Evolutionary conservation across 1,139 yeast genomes (phyloP).

Genomic region (Saccharomyces hybrid): DNA sequence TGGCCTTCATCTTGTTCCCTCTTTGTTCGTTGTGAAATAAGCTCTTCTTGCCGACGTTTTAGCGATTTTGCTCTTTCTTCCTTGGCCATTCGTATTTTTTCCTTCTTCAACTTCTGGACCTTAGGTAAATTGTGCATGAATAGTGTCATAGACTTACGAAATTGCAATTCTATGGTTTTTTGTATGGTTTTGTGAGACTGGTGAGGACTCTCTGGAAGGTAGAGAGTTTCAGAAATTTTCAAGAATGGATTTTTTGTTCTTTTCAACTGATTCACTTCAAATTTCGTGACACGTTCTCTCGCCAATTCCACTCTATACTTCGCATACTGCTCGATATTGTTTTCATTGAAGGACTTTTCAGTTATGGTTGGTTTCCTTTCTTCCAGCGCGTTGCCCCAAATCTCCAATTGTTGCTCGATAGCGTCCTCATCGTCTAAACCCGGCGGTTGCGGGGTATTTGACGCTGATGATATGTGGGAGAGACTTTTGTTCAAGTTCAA

Average conservation of each 20-base stretch:
- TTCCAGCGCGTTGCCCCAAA: background rate
- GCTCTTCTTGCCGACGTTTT: slow-evolving; percentile 1
- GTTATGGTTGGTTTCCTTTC: background rate
- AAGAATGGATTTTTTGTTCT: slow-evolving; percentile 24
- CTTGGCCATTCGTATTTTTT: slow-evolving; percentile 12
- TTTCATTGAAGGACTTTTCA: background rate
- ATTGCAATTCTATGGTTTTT: slow-evolving; percentile 5
- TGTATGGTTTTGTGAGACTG: slow-evolving; percentile 8
- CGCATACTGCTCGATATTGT: slow-evolving; percentile 46
- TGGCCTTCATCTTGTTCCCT: slow-evolving; percentile 11
- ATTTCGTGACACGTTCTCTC: slow-evolving; percentile 28
- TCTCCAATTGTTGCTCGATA: background rate
- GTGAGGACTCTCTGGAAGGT: background rate
- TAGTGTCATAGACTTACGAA: slow-evolving; percentile 1
- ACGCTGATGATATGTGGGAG: background rate
- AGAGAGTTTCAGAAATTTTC: slow-evolving; percentile 13
- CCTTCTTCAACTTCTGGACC: slow-evolving; percentile 6
- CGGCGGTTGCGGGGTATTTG: background rate
- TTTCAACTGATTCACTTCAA: slow-evolving; percentile 25
- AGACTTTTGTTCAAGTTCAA: slow-evolving; percentile 37
- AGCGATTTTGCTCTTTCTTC: slow-evolving; percentile 10
- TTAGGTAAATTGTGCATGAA: slow-evolving; percentile 8
- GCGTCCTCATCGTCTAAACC: background rate
- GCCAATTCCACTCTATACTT: slow-evolving; percentile 36
- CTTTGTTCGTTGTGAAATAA: slow-evolving; percentile 7